A percentile compares a stretch with the other conserved stretches of the same genome.
Conservation (phyloP, 1,284 basidiomycete genomes). For the Ganoderma lucidum region DNA sequence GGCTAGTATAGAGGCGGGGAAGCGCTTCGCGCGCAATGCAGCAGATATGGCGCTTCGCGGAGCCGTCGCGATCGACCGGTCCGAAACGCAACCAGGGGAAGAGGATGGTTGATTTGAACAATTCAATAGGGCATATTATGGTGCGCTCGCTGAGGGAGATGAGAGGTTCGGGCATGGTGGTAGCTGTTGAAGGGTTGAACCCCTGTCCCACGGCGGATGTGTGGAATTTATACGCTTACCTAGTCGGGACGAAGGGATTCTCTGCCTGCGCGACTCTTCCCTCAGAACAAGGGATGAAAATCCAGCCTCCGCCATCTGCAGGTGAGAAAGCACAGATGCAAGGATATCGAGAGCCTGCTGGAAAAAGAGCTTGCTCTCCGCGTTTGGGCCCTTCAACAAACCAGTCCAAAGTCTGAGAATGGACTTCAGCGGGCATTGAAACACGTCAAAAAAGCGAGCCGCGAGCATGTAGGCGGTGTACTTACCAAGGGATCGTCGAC, state of each 20-base stretch:
- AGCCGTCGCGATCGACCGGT: neutral
- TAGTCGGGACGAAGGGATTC: no score
- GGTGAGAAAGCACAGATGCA: constrained; percentile 36
- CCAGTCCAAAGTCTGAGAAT: constrained; percentile 93
- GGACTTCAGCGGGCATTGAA: constrained; percentile 93
- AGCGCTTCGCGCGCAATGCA: neutral
- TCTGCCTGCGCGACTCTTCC: no score
- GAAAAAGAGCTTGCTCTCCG: constrained; percentile 84
- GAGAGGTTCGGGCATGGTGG: neutral
- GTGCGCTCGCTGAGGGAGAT: neutral
- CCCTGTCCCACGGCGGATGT: neutral
- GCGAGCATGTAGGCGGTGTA: constrained; percentile 94
- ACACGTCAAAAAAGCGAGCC: constrained; percentile 93
- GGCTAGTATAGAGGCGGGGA: no score
- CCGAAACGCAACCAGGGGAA: neutral
- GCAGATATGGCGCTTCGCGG: neutral
- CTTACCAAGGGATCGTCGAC: constrained; percentile 93
- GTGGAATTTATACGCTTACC: neutral
- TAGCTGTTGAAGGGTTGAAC: neutral
- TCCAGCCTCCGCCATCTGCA: constrained; percentile 53
- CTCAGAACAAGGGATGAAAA: no score
- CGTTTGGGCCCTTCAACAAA: constrained; percentile 84
- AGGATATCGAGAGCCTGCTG: constrained; percentile 92
- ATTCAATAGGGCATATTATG: neutral
- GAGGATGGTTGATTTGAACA: neutral